A percentile compares a stretch with the other conserved stretches of the same genome.
Conservation (phyloP, 345 rosid species). For the Corchorus olitorius region DNA sequence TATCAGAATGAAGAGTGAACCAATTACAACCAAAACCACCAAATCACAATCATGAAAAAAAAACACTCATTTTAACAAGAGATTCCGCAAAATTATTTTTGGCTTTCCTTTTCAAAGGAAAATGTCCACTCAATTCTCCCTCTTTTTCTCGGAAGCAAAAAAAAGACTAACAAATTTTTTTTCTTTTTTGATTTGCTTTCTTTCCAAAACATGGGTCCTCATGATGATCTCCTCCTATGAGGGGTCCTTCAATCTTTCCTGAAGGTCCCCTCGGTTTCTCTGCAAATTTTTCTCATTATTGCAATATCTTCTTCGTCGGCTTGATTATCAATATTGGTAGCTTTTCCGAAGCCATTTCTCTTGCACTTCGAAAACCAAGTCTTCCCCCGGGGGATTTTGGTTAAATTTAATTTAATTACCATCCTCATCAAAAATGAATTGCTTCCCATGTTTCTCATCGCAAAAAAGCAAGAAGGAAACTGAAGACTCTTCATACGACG, state of each 20-base stretch:
- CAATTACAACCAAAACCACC: too few species aligned
- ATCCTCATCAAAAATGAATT: constrained; percentile 49
- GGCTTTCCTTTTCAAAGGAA: constrained; percentile 4
- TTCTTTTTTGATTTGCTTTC: constrained; percentile 2
- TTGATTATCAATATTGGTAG: neutral
- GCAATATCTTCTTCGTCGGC: neutral
- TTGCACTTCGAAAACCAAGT: neutral
- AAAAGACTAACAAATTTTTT: neutral
- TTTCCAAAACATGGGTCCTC: constrained; percentile 13
- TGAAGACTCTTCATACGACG: neutral
- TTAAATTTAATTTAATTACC: neutral
- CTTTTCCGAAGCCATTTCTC: neutral
- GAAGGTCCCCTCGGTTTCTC: constrained; percentile 45
- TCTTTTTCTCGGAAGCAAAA: constrained; percentile 30
- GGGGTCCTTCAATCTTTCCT: constrained; percentile 53
- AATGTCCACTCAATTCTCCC: constrained; percentile 32
- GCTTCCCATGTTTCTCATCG: constrained; percentile 73
- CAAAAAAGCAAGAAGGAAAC: constrained; percentile 38
- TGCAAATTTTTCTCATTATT: neutral
- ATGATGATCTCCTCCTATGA: constrained; percentile 19
- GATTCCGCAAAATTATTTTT: neutral
- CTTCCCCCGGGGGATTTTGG: neutral
- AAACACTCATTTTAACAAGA: too few species aligned
- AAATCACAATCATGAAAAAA: too few species aligned
- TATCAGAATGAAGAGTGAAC: too few species aligned